Percentiles rank a stretch among this genome's conserved stretches.
phyloP scores from a whole-genome alignment of 345 rosid species.

The Brassica rapa region DNA sequence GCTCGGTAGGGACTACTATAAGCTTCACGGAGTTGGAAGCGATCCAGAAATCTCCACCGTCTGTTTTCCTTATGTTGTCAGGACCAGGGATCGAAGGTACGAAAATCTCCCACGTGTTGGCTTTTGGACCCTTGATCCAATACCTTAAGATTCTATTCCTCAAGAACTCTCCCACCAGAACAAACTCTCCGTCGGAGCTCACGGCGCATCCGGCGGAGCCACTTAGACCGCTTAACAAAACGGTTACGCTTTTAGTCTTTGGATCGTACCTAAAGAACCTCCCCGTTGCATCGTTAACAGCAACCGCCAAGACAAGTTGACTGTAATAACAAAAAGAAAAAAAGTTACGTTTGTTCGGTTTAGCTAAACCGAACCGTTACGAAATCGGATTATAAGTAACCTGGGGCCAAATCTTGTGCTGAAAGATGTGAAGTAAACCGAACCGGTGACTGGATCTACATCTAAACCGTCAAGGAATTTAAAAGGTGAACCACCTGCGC shows the following conservation, averaged over 20 bases:
- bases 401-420: slow-evolving; percentile 42
- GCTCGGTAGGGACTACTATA: slow-evolving; percentile 29
- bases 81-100: slow-evolving; percentile 33
- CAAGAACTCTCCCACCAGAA: slow-evolving; percentile 33
- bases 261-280: slow-evolving; percentile 39
- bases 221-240: slow-evolving; percentile 33
- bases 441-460: slow-evolving; percentile 41
- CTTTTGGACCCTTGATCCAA: slow-evolving; percentile 40
- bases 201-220: slow-evolving; percentile 40
- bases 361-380: not conserved
- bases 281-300: slow-evolving; percentile 33
- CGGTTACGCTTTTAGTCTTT: slow-evolving; percentile 22
- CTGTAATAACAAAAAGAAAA: not conserved
- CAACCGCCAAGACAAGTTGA: slow-evolving; percentile 37
- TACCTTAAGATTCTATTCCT: slow-evolving; percentile 32
- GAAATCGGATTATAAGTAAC: not conserved
- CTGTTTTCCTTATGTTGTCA: slow-evolving; percentile 36
- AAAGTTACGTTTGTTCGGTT: not conserved
- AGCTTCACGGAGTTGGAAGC: slow-evolving; percentile 37
- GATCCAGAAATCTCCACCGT: slow-evolving; percentile 36
- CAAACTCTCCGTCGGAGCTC: slow-evolving; percentile 35
- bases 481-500: slow-evolving; percentile 31
- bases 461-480: slow-evolving; percentile 44
- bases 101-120: slow-evolving; percentile 32
- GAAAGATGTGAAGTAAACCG: slow-evolving; percentile 46